phyloP scores from a whole-genome alignment of 2,329 filamentous ascomycete genomes.

The Xylariaceae sp. region DNA sequence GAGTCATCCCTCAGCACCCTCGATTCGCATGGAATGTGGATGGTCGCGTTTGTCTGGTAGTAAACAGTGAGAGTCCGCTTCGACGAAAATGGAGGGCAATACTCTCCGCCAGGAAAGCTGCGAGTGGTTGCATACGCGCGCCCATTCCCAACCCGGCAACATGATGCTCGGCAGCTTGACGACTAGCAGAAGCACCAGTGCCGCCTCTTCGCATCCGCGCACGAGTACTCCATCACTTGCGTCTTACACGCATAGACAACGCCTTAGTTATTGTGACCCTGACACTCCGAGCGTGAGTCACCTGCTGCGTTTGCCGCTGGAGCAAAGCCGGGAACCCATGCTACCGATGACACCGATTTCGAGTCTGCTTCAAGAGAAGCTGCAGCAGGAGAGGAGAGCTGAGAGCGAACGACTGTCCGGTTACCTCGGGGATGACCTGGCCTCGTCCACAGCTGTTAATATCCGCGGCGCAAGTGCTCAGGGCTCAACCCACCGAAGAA shows the following conservation, averaged over 20 bases:
- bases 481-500: conserved; percentile 37
- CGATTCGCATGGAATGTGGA: conserved; percentile 15
- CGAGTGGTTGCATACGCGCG: conserved; percentile 35
- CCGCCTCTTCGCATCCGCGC: conserved; percentile 38
- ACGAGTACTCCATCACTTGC: conserved; percentile 35
- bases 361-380: conserved; percentile 49
- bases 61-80: background rate
- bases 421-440: conserved; percentile 35
- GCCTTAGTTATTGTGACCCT: conserved; percentile 37
- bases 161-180: conserved; percentile 37
- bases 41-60: background rate
- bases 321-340: conserved; percentile 39
- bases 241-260: conserved; percentile 37
- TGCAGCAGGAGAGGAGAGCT: conserved; percentile 46
- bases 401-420: conserved; percentile 43
- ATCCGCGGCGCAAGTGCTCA: conserved; percentile 32
- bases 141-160: conserved; percentile 42
- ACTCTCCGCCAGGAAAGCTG: conserved; percentile 22
- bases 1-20: conserved; percentile 6
- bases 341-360: conserved; percentile 40
- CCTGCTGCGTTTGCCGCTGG: conserved; percentile 38
- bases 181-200: conserved; percentile 40
- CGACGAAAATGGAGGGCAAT: conserved; percentile 25
- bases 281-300: conserved; percentile 34
- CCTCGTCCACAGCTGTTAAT: conserved; percentile 34